Evolutionary conservation across 192 early-diverging fungal species (phyloP).

Genomic region (Linnemannia hyalina): DNA sequence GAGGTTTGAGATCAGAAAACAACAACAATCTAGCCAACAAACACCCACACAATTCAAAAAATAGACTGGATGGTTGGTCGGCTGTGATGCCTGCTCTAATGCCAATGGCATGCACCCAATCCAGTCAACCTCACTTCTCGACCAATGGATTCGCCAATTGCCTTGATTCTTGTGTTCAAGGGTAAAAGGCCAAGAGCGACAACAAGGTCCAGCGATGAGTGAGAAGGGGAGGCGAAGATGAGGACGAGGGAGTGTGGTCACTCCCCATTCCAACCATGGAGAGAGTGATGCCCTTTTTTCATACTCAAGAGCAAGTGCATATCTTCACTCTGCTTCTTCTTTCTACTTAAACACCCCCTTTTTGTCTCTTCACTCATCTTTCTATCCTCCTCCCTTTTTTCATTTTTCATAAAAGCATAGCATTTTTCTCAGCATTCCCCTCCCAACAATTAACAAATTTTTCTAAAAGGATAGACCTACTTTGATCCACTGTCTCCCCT

Average conservation of each 20-base stretch:
- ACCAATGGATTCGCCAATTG: background rate
- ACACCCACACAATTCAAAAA: too few species aligned
- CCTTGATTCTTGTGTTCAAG: background rate
- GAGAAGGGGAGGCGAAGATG: background rate
- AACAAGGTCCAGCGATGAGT: background rate
- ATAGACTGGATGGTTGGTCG: background rate
- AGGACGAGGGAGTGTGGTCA: background rate
- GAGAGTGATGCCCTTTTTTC: too few species aligned
- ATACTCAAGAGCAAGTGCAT: background rate
- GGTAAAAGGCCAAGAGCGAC: background rate
- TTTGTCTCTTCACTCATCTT: background rate
- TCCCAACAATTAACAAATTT: background rate
- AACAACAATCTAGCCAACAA: background rate
- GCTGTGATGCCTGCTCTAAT: background rate
- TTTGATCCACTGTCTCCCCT: background rate
- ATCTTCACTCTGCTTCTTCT: background rate
- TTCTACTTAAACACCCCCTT: background rate
- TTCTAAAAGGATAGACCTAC: background rate
- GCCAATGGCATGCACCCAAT: background rate
- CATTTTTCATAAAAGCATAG: background rate
- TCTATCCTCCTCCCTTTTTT: background rate
- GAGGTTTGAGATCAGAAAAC: background rate
- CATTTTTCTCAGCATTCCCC: background rate
- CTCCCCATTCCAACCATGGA: background rate
- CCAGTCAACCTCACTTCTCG: background rate